A percentile compares a stretch with the other conserved stretches of the same genome.
Conservation (phyloP, 306 rosid genomes). For the Cicer arietinum region DNA sequence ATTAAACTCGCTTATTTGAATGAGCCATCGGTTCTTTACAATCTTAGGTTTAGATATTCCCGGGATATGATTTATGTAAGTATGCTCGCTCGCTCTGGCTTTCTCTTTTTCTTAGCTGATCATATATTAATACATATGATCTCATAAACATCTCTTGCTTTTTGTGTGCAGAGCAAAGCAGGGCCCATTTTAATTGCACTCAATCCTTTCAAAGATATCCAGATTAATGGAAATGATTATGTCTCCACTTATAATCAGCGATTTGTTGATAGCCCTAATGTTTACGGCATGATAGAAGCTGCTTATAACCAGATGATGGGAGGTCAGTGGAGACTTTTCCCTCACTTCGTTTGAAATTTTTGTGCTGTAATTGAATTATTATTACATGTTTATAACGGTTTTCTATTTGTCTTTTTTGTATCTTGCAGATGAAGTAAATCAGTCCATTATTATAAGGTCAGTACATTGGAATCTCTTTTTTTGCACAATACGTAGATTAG, state of each 20-base stretch:
- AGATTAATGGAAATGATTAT: constrained; percentile 62
- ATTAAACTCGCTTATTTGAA: constrained; percentile 82
- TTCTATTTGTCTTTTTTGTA: constrained; percentile 38
- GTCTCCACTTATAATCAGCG: constrained; percentile 62
- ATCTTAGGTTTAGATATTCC: constrained; percentile 74
- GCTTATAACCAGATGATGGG: constrained; percentile 82
- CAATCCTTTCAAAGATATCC: constrained; percentile 81
- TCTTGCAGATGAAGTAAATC: constrained; percentile 82
- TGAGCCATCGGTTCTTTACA: constrained; percentile 86
- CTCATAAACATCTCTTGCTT: constrained; percentile 45
- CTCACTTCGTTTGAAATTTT: constrained; percentile 20
- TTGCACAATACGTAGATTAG: neutral
- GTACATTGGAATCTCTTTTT: constrained; percentile 30
- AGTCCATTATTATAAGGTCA: constrained; percentile 91
- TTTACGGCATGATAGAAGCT: constrained; percentile 62
- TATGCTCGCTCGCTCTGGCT: constrained; percentile 46
- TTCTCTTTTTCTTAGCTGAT: constrained; percentile 30
- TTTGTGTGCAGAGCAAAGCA: constrained; percentile 78
- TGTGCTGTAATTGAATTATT: constrained; percentile 31
- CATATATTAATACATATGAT: constrained; percentile 32
- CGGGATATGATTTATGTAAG: constrained; percentile 80
- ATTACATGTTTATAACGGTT: constrained; percentile 44
- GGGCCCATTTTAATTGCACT: constrained; percentile 86
- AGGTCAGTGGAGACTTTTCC: constrained; percentile 53
- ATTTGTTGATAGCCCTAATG: constrained; percentile 64